phyloP scores from a whole-genome alignment of 371 early-diverging fungal genomes.

The Mucor mucedo region DNA sequence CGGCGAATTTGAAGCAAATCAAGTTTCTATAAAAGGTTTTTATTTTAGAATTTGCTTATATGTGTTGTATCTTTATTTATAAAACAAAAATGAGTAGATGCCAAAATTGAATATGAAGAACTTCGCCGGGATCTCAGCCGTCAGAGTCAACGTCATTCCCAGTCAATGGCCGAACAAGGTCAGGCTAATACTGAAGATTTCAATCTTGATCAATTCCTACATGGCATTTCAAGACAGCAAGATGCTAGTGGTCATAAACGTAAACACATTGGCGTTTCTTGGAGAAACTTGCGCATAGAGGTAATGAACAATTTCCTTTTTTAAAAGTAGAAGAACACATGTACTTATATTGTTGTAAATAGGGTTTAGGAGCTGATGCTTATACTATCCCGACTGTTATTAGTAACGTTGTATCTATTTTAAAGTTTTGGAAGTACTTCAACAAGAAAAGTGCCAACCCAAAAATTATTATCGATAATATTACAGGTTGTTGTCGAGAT shows the following conservation, averaged over 20 bases:
- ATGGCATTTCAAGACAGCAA: constrained; percentile 28
- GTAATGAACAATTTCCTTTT: constrained; percentile 4
- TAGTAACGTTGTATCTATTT: constrained; percentile 25
- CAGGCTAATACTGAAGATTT: constrained; percentile 32
- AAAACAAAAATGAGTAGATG: constrained; percentile 23
- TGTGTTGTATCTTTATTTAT: too few relatives aligned
- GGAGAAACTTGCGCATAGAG: constrained; percentile 51
- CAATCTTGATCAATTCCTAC: constrained; percentile 42
- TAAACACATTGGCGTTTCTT: constrained; percentile 55
- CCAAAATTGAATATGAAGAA: constrained; percentile 42
- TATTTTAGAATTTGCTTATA: not conserved
- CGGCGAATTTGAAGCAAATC: constrained; percentile 47
- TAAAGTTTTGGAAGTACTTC: constrained; percentile 38
- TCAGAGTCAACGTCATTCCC: constrained; percentile 20
- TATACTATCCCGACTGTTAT: constrained; percentile 40
- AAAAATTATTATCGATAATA: constrained; percentile 53
- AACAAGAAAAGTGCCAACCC: constrained; percentile 23
- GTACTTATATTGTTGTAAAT: constrained; percentile 1
- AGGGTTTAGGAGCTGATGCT: constrained; percentile 51
- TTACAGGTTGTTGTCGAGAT: constrained; percentile 65
- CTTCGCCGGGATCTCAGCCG: constrained; percentile 36
- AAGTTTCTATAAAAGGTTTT: constrained; percentile 39
- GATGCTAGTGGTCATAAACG: constrained; percentile 30
- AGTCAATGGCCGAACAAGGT: constrained; percentile 25
- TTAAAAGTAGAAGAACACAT: not conserved